A percentile compares a stretch with the other conserved stretches of the same genome.
Conservation (phyloP, 139 green algal genomes). For the Asterochloris sp. region DNA sequence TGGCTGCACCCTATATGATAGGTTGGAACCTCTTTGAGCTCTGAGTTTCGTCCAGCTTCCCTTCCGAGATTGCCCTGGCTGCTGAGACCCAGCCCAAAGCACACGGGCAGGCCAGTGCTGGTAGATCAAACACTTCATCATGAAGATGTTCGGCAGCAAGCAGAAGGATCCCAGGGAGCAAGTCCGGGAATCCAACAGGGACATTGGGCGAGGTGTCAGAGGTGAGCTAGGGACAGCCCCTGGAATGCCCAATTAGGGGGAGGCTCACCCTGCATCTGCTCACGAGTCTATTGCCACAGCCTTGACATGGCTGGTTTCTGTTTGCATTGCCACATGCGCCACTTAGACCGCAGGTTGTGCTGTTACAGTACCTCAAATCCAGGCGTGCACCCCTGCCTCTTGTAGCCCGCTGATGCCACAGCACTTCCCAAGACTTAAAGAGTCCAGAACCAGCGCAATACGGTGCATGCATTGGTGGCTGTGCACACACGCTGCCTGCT, state of each 20-base stretch:
- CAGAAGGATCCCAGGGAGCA: constrained; percentile 23
- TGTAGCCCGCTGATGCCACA: neutral
- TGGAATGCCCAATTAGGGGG: too few relatives aligned
- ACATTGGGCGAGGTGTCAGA: constrained; percentile 43
- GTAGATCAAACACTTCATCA: neutral
- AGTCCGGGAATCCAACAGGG: constrained; percentile 41
- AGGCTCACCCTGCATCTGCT: neutral
- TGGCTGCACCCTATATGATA: too few relatives aligned
- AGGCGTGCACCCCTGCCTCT: neutral
- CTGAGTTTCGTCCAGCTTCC: constrained; percentile 13
- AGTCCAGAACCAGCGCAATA: neutral
- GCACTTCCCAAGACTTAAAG: neutral
- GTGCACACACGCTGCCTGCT: neutral
- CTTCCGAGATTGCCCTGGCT: neutral
- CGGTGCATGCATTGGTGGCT: neutral
- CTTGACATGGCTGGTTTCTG: too few relatives aligned
- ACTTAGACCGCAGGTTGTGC: neutral
- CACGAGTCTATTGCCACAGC: neutral
- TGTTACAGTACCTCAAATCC: neutral
- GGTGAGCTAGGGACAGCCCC: constrained; percentile 24
- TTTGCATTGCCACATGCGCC: neutral
- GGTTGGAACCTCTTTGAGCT: neutral
- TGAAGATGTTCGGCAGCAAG: constrained; percentile 13
- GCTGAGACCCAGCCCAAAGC: neutral
- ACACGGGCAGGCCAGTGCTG: neutral